Evolutionary conservation across 768 basidiomycete species (phyloP), one percentile per base, ranked within the genome.

Genomic region (Rhizopogon salebrosus): DNA sequence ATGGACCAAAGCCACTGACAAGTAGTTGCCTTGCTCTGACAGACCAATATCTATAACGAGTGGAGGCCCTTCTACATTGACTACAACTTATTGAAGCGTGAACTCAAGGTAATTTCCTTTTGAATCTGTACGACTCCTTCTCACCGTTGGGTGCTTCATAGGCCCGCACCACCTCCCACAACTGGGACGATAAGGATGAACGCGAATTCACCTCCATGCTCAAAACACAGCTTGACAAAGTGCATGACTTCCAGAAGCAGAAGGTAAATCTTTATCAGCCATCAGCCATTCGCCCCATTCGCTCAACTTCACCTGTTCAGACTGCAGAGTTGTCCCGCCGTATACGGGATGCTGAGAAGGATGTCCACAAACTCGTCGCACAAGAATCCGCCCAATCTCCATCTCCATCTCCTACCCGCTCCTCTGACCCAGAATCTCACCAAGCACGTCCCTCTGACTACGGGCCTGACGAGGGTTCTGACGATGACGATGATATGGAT

Each of bases 61-160:
- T 97, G 94, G 94, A 79, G 84, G 18, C 87, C 87, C 2, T 89
- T 85, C 62, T 98, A 98, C 64, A 79, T 98, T 53, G 83, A 94
- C 71, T 98, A 98, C 62, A 90, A 89, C 61, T 75, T 77, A 7
- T 77, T 98, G 40, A 98, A 98, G 71, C 88, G 89, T 51, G 87
- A 91, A 58, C 82, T 98, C 59, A 97, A 98, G 76, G 88, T 86
- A 39, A 55, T 64, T 56, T 6, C 39, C 18, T 49, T 49, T 20
- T 3, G 16, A 6, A 49, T 27, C 3, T 9, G 27, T 41, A 20
- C 40, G 18, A 24, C 31, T 10, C 24, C 3, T 8, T 2, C 7
- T 26, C 18, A 29, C 14, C 7, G 41, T 0, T 26, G 46, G 7
- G 11, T 14, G 27, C n/a, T 24, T 16, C 50, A n/a, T 49, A 80